phyloP scores from a whole-genome alignment of 1,284 basidiomycete species.

The Tremellales sp. region DNA sequence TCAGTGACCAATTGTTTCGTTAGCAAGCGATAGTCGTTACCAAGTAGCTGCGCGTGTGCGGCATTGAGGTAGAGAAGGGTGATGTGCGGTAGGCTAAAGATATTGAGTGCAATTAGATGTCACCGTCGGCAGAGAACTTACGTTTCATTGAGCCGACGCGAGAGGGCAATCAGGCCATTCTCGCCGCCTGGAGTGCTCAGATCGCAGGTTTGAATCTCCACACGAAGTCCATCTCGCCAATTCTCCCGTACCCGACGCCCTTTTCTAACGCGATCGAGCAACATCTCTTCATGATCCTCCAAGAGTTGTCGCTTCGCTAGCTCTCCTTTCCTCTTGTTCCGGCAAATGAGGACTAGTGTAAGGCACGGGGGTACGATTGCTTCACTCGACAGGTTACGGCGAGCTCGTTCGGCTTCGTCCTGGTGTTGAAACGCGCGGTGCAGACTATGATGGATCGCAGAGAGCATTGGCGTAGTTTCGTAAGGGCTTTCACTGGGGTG shows the following conservation, averaged over 20 bases:
- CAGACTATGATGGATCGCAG: conserved; percentile 29
- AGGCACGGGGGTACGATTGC: conserved; percentile 52
- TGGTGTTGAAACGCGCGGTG: too few relatives aligned
- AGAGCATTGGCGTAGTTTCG: conserved; percentile 21
- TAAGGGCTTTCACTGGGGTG: conserved; percentile 25
- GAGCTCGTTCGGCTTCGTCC: too few relatives aligned
- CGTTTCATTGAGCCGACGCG: conserved; percentile 55
- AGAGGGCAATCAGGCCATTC: conserved; percentile 63
- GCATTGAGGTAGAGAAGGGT: conserved; percentile 81
- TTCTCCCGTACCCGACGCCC: conserved; percentile 47
- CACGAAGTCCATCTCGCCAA: conserved; percentile 62
- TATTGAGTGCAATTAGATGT: not conserved
- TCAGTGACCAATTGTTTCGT: conserved; percentile 56
- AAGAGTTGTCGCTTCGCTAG: conserved; percentile 59
- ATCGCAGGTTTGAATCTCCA: conserved; percentile 65
- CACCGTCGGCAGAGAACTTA: conserved; percentile 6
- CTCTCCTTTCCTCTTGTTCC: conserved; percentile 62
- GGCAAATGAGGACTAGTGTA: conserved; percentile 79
- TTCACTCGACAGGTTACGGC: conserved; percentile 7
- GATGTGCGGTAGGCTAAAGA: conserved; percentile 53
- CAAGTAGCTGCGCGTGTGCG: conserved; percentile 61
- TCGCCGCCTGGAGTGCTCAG: conserved; percentile 55
- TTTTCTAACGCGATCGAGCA: conserved; percentile 45
- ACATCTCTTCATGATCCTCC: conserved; percentile 54
- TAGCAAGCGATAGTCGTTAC: conserved; percentile 57